A percentile compares a stretch with the other conserved stretches of the same genome.
Evolutionary conservation across 1,284 basidiomycete genomes (phyloP).

Genomic region (Marasmius fiardii): DNA sequence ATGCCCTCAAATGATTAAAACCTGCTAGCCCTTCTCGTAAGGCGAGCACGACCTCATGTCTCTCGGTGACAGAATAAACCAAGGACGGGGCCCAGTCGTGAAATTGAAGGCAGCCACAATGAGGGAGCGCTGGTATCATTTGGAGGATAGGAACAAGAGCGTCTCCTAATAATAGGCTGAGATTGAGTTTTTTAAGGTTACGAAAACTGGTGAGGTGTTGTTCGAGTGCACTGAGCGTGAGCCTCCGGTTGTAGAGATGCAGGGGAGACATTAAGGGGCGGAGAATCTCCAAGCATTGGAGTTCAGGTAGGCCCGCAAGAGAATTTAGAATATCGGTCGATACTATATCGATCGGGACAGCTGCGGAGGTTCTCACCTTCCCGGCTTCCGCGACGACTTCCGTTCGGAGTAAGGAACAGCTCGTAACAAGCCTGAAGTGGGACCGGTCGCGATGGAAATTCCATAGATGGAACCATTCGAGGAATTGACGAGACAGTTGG

Average conservation of each 20-base stretch:
- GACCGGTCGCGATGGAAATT: not conserved
- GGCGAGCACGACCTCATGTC: not conserved
- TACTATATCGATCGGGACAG: not conserved
- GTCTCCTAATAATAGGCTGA: not conserved
- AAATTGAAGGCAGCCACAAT: not conserved
- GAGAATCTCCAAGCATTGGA: not conserved
- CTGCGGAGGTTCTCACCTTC: not conserved
- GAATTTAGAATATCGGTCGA: not conserved
- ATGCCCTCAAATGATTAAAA: not conserved
- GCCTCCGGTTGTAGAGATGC: not conserved
- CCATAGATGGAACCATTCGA: not conserved
- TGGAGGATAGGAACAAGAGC: not conserved
- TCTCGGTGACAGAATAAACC: not conserved
- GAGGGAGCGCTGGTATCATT: not conserved
- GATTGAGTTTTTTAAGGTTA: not conserved
- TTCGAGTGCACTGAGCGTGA: not conserved
- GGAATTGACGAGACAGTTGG: not conserved
- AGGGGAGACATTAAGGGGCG: not conserved
- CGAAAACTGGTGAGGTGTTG: not conserved
- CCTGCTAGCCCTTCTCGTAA: not conserved
- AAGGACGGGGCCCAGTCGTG: not conserved
- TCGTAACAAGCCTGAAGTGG: not conserved
- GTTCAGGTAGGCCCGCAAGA: not conserved
- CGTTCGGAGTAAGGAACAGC: not conserved
- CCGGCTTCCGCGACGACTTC: not conserved